These are phyloP conservation scores for Lactarius indigo DNA, from an alignment of 768 basidiomycete genomes.

Conservation along the genomic window DNA sequence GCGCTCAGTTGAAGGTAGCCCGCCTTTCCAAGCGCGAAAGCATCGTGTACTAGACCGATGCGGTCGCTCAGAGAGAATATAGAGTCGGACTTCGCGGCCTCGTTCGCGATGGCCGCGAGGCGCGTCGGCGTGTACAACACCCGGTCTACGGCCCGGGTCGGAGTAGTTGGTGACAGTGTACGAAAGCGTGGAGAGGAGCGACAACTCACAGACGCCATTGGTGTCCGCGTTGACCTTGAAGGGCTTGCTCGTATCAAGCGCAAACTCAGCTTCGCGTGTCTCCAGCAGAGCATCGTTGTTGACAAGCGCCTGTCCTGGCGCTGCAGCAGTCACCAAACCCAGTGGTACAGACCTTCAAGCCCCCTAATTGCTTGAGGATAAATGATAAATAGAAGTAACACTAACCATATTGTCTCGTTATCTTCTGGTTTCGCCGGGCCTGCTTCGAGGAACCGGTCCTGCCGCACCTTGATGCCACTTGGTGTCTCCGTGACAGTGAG, in stretches of 20 bases:
- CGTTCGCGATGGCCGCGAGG: conserved; percentile 70
- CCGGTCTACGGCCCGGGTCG: conserved; percentile 51
- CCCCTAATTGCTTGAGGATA: background rate
- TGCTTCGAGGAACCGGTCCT: conserved; percentile 89
- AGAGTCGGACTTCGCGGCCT: conserved; percentile 64
- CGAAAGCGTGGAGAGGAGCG: background rate
- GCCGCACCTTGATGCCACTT: conserved; percentile 71
- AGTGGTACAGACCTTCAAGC: conserved; percentile 73
- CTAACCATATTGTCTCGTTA: conserved; percentile 82
- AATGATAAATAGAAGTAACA: background rate
- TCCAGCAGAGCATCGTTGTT: conserved; percentile 64
- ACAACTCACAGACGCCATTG: conserved; percentile 75
- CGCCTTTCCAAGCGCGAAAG: conserved; percentile 74
- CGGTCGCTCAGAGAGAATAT: conserved; percentile 81
- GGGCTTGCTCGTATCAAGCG: conserved; percentile 67
- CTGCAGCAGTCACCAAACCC: conserved; percentile 59
- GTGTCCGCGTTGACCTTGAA: conserved; percentile 94
- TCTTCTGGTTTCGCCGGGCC: conserved; percentile 76
- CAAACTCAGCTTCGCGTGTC: conserved; percentile 62
- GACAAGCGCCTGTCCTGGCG: conserved; percentile 52
- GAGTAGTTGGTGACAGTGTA: background rate
- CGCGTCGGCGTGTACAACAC: conserved; percentile 83
- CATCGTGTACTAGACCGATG: conserved; percentile 84
- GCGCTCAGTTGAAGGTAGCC: conserved; percentile 76
- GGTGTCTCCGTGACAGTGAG: conserved; percentile 76